Percentiles rank a stretch among this genome's conserved stretches.
phyloP scores from a whole-genome alignment of 352 stramenopile species.

The Phytophthora agathidicida region DNA sequence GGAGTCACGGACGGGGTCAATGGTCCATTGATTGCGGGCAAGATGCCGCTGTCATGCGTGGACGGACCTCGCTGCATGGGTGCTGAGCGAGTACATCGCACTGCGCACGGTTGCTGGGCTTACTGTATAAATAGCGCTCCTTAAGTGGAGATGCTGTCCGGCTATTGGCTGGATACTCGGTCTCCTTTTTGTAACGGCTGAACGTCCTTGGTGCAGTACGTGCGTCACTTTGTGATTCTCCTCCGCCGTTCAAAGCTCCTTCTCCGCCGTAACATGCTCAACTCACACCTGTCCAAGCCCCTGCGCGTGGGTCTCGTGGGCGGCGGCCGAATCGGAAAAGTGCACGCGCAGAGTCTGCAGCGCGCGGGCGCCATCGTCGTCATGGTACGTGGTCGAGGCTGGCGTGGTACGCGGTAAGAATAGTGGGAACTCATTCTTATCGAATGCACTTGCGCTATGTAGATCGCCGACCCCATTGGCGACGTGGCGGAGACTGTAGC shows the following conservation, averaged over 20 bases:
- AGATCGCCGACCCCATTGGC: conserved; percentile 52
- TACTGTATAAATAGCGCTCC: conserved; percentile 20
- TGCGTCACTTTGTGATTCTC: conserved; percentile 19
- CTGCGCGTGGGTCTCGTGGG: conserved; percentile 73
- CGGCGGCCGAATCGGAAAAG: conserved; percentile 65
- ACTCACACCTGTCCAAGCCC: conserved; percentile 30
- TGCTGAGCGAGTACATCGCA: conserved; percentile 1
- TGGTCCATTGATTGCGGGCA: conserved; percentile 13
- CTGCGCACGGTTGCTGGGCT: conserved; percentile 1
- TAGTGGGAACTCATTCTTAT: conserved; percentile 4
- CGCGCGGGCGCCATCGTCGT: conserved; percentile 47
- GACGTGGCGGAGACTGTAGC: conserved; percentile 28
- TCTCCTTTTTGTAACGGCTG: conserved; percentile 3
- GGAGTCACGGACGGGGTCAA: background rate
- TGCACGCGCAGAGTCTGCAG: conserved; percentile 65
- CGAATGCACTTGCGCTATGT: background rate
- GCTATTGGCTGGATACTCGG: conserved; percentile 5
- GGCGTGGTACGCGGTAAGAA: background rate
- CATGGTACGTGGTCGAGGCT: conserved; percentile 24
- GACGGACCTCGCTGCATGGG: conserved; percentile 11
- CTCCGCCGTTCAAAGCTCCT: background rate
- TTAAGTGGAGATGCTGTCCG: background rate
- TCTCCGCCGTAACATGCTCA: conserved; percentile 23
- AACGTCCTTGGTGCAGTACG: conserved; percentile 11
- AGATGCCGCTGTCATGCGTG: background rate